phyloP scores from a whole-genome alignment of 2,329 filamentous ascomycete genomes.

The Exophiala alcalophila region DNA sequence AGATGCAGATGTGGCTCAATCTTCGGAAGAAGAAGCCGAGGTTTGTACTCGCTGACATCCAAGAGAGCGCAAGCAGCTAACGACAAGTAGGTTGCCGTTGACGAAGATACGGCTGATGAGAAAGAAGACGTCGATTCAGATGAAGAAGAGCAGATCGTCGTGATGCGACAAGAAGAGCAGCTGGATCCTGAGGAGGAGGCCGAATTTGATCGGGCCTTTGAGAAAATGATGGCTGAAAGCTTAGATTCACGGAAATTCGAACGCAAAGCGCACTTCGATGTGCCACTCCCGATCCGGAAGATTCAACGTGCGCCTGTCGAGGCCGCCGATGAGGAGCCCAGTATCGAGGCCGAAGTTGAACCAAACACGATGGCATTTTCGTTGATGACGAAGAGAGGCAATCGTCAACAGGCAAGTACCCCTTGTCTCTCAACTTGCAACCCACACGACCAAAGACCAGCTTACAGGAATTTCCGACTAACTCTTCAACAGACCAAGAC shows the following conservation, averaged over 20 bases:
- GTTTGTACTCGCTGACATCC: too few relatives aligned
- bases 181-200: conserved; percentile 91
- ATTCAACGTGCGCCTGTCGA: conserved; percentile 58
- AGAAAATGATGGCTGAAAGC: conserved; percentile 97
- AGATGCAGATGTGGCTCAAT: conserved; percentile 39
- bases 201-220: conserved; percentile 96
- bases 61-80: too few relatives aligned
- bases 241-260: conserved; percentile 94
- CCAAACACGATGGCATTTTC: conserved; percentile 89
- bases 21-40: conserved; percentile 50
- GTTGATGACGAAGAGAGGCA: conserved; percentile 90
- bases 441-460: not conserved
- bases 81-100: conserved; percentile 35
- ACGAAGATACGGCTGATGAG: conserved; percentile 44
- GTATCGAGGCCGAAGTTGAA: conserved; percentile 15
- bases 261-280: conserved; percentile 89
- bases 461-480: conserved; percentile 15
- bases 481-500: conserved; percentile 68
- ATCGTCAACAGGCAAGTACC: conserved; percentile 75
- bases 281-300: conserved; percentile 87
- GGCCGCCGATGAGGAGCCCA: conserved; percentile 36
- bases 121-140: conserved; percentile 50
- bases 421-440: not conserved
- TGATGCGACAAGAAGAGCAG: conserved; percentile 85
- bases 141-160: conserved; percentile 85